Percentiles rank a stretch among this genome's conserved stretches.
phyloP scores from a whole-genome alignment of 768 basidiomycete species.

The Pleurotus citrinopileatus region DNA sequence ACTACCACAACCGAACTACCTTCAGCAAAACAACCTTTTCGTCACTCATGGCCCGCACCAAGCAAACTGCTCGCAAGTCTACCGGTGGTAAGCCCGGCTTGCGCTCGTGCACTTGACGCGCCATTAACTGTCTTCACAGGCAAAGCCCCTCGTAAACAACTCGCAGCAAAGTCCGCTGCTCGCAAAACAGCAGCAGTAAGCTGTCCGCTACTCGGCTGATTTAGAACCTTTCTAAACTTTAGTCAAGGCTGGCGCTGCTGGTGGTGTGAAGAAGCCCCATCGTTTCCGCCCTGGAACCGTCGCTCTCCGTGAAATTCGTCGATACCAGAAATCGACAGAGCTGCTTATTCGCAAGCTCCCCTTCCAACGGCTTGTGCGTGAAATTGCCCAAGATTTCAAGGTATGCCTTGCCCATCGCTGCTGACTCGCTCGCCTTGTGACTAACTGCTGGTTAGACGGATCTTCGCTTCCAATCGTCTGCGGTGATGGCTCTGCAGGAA shows the following conservation, averaged over 20 bases:
- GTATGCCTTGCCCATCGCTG: conserved; percentile 32
- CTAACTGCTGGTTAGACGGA: conserved; percentile 48
- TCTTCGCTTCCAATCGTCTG: conserved; percentile 88
- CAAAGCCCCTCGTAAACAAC: conserved; percentile 70
- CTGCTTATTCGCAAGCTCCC: conserved; percentile 85
- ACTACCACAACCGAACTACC: background rate
- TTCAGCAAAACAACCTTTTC: background rate
- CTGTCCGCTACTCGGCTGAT: conserved; percentile 1
- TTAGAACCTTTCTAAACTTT: background rate
- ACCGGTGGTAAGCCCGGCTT: conserved; percentile 50
- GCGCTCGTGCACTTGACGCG: conserved; percentile 7
- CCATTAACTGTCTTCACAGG: conserved; percentile 23
- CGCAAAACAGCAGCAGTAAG: conserved; percentile 55
- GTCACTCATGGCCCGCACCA: conserved; percentile 52
- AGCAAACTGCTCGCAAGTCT: conserved; percentile 60
- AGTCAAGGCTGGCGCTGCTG: conserved; percentile 46
- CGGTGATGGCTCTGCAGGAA: conserved; percentile 85
- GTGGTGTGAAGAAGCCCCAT: conserved; percentile 94
- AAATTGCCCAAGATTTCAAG: conserved; percentile 92
- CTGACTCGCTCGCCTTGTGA: conserved; percentile 12
- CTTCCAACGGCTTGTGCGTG: conserved; percentile 87
- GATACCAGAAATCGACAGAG: conserved; percentile 89
- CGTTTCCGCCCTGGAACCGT: conserved; percentile 83
- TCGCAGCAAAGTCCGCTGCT: conserved; percentile 63
- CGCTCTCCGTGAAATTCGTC: conserved; percentile 85